Conservation (phyloP, 192 early-diverging fungal species). For the Entomortierella beljakovae region DNA sequence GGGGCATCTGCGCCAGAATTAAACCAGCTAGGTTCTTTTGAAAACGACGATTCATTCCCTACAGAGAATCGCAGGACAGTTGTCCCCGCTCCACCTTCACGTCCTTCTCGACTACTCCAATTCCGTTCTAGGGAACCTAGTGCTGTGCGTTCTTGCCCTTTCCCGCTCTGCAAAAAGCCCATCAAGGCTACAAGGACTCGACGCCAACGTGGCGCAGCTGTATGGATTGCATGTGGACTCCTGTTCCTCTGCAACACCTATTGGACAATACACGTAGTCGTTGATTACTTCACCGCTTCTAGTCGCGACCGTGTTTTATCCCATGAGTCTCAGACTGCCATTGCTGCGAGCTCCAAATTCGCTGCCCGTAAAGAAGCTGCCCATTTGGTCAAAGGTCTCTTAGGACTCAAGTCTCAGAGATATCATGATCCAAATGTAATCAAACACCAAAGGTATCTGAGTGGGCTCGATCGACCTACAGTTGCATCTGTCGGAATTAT, state of each 20-base stretch:
- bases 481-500: constrained; percentile 46
- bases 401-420: constrained; percentile 45
- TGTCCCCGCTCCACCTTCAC: constrained; percentile 38
- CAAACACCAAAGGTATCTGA: constrained; percentile 13
- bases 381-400: constrained; percentile 37
- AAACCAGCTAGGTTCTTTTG: constrained; percentile 1
- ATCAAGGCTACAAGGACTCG: constrained; percentile 42
- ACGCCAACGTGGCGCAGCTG: constrained; percentile 38
- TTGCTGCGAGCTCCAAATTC: constrained; percentile 5
- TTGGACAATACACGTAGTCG: constrained; percentile 39
- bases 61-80: constrained; percentile 5
- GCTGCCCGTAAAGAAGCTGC: constrained; percentile 22
- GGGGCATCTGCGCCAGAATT: constrained; percentile 28
- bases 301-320: constrained; percentile 8
- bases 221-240: constrained; percentile 46
- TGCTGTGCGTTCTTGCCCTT: constrained; percentile 35
- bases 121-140: constrained; percentile 46
- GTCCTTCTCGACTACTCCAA: constrained; percentile 33
- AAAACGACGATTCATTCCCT: constrained; percentile 8
- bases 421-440: constrained; percentile 19
- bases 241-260: constrained; percentile 51
- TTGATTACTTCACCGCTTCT: constrained; percentile 22
- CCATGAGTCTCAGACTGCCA: background rate
- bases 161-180: constrained; percentile 39
- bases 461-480: constrained; percentile 17